Evolutionary conservation across 2,329 filamentous ascomycete species (phyloP).

Genomic region (Graphium sp.): DNA sequence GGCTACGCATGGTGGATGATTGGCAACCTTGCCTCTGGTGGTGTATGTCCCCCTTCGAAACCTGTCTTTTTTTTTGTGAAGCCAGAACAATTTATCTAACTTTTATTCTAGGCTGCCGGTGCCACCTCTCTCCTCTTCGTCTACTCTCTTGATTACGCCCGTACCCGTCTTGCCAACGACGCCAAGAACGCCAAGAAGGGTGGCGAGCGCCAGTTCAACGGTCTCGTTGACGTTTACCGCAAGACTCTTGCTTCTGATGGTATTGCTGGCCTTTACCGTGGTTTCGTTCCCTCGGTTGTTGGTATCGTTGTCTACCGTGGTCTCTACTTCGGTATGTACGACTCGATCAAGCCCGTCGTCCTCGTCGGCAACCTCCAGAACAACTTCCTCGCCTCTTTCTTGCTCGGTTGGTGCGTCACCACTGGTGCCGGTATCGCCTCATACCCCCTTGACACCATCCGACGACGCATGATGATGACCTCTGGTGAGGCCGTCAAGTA

Average conservation of each 20-base stretch:
- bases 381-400: conserved; percentile 99
- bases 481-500: conserved; percentile 98
- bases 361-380: conserved; percentile 81
- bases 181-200: conserved; percentile 95
- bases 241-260: conserved; percentile 98
- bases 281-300: conserved; percentile 98
- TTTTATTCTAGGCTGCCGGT: conserved; percentile 62
- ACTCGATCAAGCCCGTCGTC: conserved; percentile 98
- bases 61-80: background rate
- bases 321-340: conserved; percentile 99
- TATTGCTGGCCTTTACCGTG: conserved; percentile 99
- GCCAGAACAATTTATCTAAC: conserved; percentile 1
- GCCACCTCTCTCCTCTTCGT: conserved; percentile 99
- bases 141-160: conserved; percentile 99
- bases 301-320: conserved; percentile 99
- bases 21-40: conserved; percentile 99
- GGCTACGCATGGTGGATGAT: conserved; percentile 98
- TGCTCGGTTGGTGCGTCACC: conserved; percentile 97
- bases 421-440: conserved; percentile 99
- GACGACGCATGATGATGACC: conserved; percentile 99
- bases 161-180: conserved; percentile 99
- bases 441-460: conserved; percentile 99
- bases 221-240: conserved; percentile 97
- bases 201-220: conserved; percentile 99
- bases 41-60: conserved; percentile 47